Evolutionary conservation across 495 filamentous ascomycete genomes (phyloP).

Genomic region (Coniosporium apollinis): DNA sequence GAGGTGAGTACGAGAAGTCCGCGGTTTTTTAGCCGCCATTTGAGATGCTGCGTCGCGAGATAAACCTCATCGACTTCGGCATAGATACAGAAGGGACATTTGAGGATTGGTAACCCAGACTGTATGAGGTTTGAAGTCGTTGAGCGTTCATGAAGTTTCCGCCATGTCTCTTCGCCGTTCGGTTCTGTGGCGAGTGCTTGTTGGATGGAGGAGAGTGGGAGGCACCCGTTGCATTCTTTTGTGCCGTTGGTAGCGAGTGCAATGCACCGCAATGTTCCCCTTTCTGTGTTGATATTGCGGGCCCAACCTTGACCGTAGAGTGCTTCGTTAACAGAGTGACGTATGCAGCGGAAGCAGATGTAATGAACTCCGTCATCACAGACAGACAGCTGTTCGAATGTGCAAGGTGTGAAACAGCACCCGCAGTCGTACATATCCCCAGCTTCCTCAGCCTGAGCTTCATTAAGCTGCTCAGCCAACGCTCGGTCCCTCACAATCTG

Average conservation of each 20-base stretch:
- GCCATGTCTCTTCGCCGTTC: conserved; percentile 49
- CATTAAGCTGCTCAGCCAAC: conserved; percentile 53
- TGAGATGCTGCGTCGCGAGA: conserved; percentile 24
- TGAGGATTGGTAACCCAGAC: conserved; percentile 55
- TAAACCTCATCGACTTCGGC: conserved; percentile 73
- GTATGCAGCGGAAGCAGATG: conserved; percentile 74
- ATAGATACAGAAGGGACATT: conserved; percentile 83
- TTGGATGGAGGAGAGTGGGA: conserved; percentile 49
- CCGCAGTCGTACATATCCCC: conserved; percentile 70
- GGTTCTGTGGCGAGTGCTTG: conserved; percentile 51
- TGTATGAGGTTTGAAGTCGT: conserved; percentile 55
- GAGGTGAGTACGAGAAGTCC: conserved; percentile 26
- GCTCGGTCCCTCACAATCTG: conserved; percentile 43
- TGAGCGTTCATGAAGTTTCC: conserved; percentile 58
- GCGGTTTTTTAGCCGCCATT: conserved; percentile 6
- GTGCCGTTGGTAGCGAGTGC: conserved; percentile 41
- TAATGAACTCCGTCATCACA: conserved; percentile 58
- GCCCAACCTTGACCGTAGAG: conserved; percentile 87
- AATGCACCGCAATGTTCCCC: conserved; percentile 60
- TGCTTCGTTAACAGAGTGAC: conserved; percentile 60
- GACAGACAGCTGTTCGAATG: conserved; percentile 67
- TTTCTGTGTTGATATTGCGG: conserved; percentile 53
- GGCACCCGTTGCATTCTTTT: conserved; percentile 48
- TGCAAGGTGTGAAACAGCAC: conserved; percentile 65
- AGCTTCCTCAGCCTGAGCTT: conserved; percentile 51